Conservation (phyloP, 2,329 filamentous ascomycete genomes). For the Graphium sp. region DNA sequence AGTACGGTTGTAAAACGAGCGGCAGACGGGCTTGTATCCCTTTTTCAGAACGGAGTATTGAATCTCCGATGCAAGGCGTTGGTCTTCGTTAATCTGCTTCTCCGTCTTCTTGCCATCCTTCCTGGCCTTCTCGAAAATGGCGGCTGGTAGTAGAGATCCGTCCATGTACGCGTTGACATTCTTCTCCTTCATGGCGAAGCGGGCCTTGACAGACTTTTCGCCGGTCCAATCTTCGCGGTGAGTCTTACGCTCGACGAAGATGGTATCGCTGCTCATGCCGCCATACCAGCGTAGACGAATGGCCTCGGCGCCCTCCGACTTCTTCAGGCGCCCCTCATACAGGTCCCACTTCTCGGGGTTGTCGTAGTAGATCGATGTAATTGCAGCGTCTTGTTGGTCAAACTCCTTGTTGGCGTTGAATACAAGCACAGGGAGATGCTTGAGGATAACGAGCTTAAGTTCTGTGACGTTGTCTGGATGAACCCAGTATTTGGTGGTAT, state of each 20-base stretch:
- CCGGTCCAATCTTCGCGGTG: slow-evolving; percentile 98
- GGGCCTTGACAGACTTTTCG: slow-evolving; percentile 96
- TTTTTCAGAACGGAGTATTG: slow-evolving; percentile 87
- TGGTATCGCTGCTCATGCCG: slow-evolving; percentile 85
- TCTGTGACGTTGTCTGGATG: slow-evolving; percentile 97
- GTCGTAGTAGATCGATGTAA: slow-evolving; percentile 97
- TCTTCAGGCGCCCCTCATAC: slow-evolving; percentile 87
- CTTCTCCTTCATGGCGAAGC: slow-evolving; percentile 92
- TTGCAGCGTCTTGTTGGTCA: slow-evolving; percentile 75
- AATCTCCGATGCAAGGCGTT: slow-evolving; percentile 77
- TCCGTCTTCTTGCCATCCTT: slow-evolving; percentile 89
- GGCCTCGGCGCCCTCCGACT: slow-evolving; percentile 93
- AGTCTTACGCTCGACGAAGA: slow-evolving; percentile 95
- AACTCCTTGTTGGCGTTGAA: slow-evolving; percentile 98
- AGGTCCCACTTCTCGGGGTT: slow-evolving; percentile 89
- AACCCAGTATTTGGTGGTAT: slow-evolving; percentile 99
- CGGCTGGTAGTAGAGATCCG: slow-evolving; percentile 68
- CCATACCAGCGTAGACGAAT: slow-evolving; percentile 96
- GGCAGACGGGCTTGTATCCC: slow-evolving; percentile 73
- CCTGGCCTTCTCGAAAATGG: slow-evolving; percentile 91
- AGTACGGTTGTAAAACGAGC: slow-evolving; percentile 95
- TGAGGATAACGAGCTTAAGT: slow-evolving; percentile 91
- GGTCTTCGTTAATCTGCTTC: slow-evolving; percentile 80
- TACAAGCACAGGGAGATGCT: slow-evolving; percentile 90
- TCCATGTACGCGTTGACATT: slow-evolving; percentile 82